phyloP scores from a whole-genome alignment of 495 filamentous ascomycete species.

The Neurospora discreta region DNA sequence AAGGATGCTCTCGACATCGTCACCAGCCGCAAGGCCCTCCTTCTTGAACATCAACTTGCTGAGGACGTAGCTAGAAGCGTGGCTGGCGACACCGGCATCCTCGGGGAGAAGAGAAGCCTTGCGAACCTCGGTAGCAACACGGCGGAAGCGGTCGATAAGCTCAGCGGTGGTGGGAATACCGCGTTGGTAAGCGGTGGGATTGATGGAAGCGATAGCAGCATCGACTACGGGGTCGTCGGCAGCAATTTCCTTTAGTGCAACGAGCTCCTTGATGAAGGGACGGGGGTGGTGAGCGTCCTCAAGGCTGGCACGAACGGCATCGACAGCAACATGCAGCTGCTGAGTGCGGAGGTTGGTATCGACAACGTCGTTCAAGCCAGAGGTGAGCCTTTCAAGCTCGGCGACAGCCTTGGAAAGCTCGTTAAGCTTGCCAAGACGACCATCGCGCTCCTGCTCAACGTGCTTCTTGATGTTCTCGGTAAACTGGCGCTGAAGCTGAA shows the following conservation, averaged over 20 bases:
- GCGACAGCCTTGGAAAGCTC: constrained; percentile 65
- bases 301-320: constrained; percentile 75
- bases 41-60: constrained; percentile 94
- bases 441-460: constrained; percentile 81
- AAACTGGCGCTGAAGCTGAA: constrained; percentile 76
- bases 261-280: constrained; percentile 82
- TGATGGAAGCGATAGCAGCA: constrained; percentile 88
- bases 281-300: constrained; percentile 60
- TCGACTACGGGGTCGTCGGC: constrained; percentile 70
- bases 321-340: constrained; percentile 87
- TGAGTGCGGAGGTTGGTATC: constrained; percentile 86
- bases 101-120: constrained; percentile 88
- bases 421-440: constrained; percentile 72
- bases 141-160: constrained; percentile 90
- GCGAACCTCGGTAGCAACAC: constrained; percentile 84
- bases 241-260: constrained; percentile 87
- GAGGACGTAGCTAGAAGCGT: constrained; percentile 75
- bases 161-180: constrained; percentile 73
- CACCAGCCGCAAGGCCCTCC: constrained; percentile 69
- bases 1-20: constrained; percentile 91
- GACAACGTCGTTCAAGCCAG: constrained; percentile 76
- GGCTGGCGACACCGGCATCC: constrained; percentile 85
- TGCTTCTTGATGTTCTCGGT: constrained; percentile 62
- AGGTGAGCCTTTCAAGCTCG: constrained; percentile 75
- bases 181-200: constrained; percentile 84